Evolutionary conservation across 768 basidiomycete genomes (phyloP).

Genomic region (Suillus fuscotomentosus): DNA sequence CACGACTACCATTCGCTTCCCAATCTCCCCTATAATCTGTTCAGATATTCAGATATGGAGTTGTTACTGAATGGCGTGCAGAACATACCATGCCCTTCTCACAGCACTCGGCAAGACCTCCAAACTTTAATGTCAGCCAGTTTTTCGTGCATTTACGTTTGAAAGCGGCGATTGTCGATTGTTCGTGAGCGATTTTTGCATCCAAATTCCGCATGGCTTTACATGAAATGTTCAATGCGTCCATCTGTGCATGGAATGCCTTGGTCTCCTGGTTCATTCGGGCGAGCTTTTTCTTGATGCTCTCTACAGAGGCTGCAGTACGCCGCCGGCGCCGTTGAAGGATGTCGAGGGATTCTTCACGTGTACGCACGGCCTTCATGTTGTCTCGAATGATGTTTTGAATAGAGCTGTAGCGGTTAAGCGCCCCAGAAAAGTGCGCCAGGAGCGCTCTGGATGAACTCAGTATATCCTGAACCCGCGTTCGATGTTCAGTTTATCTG

Average conservation of each 20-base stretch:
- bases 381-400: slow-evolving; percentile 60
- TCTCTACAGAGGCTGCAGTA: slow-evolving; percentile 69
- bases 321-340: slow-evolving; percentile 67
- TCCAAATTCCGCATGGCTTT: slow-evolving; percentile 80
- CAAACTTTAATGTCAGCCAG: slow-evolving; percentile 85
- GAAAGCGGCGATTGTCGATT: slow-evolving; percentile 76
- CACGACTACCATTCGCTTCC: slow-evolving; percentile 44
- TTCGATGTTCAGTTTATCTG: not conserved
- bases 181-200: slow-evolving; percentile 79
- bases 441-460: slow-evolving; percentile 67
- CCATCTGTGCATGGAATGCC: slow-evolving; percentile 71
- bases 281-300: slow-evolving; percentile 82
- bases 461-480: slow-evolving; percentile 61
- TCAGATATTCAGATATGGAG: not conserved
- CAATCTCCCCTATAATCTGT: slow-evolving; percentile 49
- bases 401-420: slow-evolving; percentile 68
- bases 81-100: slow-evolving; percentile 67
- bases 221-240: slow-evolving; percentile 63
- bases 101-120: slow-evolving; percentile 78
- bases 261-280: slow-evolving; percentile 92
- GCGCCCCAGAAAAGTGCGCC: slow-evolving; percentile 61
- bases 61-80: not conserved
- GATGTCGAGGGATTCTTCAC: slow-evolving; percentile 81
- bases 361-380: slow-evolving; percentile 79
- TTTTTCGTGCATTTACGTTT: slow-evolving; percentile 69